Conservation (phyloP, 2,329 filamentous ascomycete genomes). For the Verticillium dahliae region DNA sequence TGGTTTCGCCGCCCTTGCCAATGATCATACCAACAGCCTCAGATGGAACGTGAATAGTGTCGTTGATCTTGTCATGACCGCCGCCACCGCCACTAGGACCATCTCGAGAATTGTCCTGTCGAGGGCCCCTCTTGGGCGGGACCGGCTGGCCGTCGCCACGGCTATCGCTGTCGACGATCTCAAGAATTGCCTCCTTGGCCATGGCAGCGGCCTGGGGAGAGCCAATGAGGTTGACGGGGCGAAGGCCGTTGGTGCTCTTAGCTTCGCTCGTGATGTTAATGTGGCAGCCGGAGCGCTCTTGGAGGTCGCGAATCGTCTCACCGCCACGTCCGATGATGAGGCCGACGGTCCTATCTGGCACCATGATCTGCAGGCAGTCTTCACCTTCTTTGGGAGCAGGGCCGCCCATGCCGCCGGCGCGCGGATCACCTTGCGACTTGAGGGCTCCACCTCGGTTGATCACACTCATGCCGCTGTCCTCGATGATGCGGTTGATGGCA, state of each 20-base stretch:
- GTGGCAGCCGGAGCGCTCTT: slow-evolving; percentile 88
- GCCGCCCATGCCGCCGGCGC: slow-evolving; percentile 14
- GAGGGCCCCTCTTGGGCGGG: slow-evolving; percentile 20
- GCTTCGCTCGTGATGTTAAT: slow-evolving; percentile 93
- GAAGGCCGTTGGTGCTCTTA: slow-evolving; percentile 83
- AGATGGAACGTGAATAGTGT: slow-evolving; percentile 79
- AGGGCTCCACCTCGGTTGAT: slow-evolving; percentile 37
- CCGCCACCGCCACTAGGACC: slow-evolving; percentile 22
- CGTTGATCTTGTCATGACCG: slow-evolving; percentile 63
- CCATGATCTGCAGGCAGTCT: slow-evolving; percentile 87
- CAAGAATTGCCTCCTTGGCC: slow-evolving; percentile 83
- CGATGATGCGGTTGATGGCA: slow-evolving; percentile 82
- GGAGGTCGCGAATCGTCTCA: slow-evolving; percentile 86
- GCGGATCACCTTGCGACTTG: slow-evolving; percentile 26
- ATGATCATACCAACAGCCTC: slow-evolving; percentile 96
- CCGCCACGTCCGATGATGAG: slow-evolving; percentile 91
- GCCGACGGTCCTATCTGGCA: slow-evolving; percentile 86
- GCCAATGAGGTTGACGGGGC: slow-evolving; percentile 86
- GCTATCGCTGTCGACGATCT: slow-evolving; percentile 90
- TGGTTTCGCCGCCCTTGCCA: slow-evolving; percentile 88
- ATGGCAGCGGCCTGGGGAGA: slow-evolving; percentile 65
- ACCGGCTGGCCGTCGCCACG: slow-evolving; percentile 41
- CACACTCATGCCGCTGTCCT: slow-evolving; percentile 61
- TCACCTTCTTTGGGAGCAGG: slow-evolving; percentile 60
- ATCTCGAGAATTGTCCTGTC: slow-evolving; percentile 25